Percentiles rank a stretch among this genome's conserved stretches.
phyloP scores from a whole-genome alignment of 2,329 filamentous ascomycete genomes.

The Claviceps humidiphila region DNA sequence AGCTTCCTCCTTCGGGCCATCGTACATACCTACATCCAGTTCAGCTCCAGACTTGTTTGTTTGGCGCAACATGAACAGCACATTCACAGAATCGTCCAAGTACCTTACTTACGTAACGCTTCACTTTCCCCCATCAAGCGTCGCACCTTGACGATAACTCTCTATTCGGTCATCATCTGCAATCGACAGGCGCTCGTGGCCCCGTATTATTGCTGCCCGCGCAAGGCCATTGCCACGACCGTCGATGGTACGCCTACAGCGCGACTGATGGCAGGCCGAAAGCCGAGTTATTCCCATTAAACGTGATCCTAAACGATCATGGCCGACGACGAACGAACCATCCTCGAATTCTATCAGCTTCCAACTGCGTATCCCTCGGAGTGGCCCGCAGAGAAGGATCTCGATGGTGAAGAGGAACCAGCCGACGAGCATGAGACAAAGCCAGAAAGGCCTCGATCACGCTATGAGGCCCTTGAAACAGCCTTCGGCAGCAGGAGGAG shows the following conservation, averaged over 20 bases:
- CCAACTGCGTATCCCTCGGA: slow-evolving; percentile 62
- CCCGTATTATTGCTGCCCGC: background rate
- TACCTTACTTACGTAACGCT: background rate
- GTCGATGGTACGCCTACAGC: background rate
- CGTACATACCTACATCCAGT: background rate
- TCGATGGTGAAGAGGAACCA: slow-evolving; percentile 55
- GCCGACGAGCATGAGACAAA: slow-evolving; percentile 39
- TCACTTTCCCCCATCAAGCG: too few relatives aligned
- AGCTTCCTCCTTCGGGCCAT: too few relatives aligned
- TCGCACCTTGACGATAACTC: background rate
- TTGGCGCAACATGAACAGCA: background rate
- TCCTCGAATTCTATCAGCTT: slow-evolving; percentile 85
- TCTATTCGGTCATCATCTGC: background rate
- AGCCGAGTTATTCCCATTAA: background rate
- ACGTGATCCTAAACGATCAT: slow-evolving; percentile 20
- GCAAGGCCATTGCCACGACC: background rate
- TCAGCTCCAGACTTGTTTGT: background rate
- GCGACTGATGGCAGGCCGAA: slow-evolving; percentile 2
- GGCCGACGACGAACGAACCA: slow-evolving; percentile 61
- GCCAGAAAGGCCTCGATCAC: slow-evolving; percentile 52
- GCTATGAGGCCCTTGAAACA: slow-evolving; percentile 74
- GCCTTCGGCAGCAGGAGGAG: slow-evolving; percentile 53
- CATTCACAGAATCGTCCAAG: background rate
- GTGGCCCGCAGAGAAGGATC: slow-evolving; percentile 74
- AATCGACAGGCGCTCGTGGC: background rate